A percentile compares a stretch with the other conserved stretches of the same genome.
Conservation (phyloP, 2,329 filamentous ascomycete genomes). For the Pyrenochaeta sp. region DNA sequence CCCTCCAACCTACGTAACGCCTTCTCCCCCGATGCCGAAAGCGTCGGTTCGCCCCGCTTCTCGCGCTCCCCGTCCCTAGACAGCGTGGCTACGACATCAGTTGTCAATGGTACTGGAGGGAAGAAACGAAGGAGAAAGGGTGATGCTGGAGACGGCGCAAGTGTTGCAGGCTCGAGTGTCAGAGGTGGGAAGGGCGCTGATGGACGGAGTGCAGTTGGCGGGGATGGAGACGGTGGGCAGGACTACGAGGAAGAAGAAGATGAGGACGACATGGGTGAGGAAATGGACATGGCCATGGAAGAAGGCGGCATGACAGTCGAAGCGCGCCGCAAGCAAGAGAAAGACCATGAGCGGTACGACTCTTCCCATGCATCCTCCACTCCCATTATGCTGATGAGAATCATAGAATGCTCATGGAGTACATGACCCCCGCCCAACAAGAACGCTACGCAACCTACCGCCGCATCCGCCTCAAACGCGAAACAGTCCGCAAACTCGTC, state of each 20-base stretch:
- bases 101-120: slow-evolving; percentile 54
- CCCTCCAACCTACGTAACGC: slow-evolving; percentile 79
- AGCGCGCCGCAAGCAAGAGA: slow-evolving; percentile 70
- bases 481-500: slow-evolving; percentile 76
- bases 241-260: slow-evolving; percentile 67
- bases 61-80: slow-evolving; percentile 73
- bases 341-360: slow-evolving; percentile 65
- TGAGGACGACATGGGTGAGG: slow-evolving; percentile 58
- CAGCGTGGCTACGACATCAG: slow-evolving; percentile 62
- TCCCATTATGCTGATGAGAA: too few species aligned
- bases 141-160: slow-evolving; percentile 36
- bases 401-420: slow-evolving; percentile 65
- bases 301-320: slow-evolving; percentile 63
- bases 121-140: slow-evolving; percentile 62
- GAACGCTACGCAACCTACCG: slow-evolving; percentile 76
- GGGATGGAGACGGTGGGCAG: slow-evolving; percentile 61
- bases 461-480: slow-evolving; percentile 72
- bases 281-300: slow-evolving; percentile 56
- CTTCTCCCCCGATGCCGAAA: slow-evolving; percentile 72
- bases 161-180: slow-evolving; percentile 48
- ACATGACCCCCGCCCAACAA: slow-evolving; percentile 72
- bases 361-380: neutral
- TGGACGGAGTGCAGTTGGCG: slow-evolving; percentile 45
- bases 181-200: slow-evolving; percentile 37
- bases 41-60: slow-evolving; percentile 59